Evolutionary conservation across 2,329 filamentous ascomycete genomes (phyloP).

Genomic region (Monosporascus sp.): DNA sequence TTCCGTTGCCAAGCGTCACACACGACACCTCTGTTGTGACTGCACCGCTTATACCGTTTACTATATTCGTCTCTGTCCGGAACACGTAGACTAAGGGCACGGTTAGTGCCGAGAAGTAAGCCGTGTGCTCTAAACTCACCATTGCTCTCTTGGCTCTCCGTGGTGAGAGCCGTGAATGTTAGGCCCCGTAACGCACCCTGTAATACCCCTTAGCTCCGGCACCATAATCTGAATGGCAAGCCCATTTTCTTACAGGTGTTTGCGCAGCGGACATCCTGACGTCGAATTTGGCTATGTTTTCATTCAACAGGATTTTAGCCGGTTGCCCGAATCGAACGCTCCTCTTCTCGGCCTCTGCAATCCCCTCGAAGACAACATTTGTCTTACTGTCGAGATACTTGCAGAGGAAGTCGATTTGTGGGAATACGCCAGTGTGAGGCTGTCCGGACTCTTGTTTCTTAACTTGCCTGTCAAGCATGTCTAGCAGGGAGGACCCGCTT

Average conservation of each 20-base stretch:
- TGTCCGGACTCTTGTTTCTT: conserved; percentile 40
- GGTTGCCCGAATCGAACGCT: conserved; percentile 62
- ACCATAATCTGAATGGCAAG: background rate
- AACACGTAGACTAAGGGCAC: conserved; percentile 49
- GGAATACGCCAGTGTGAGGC: conserved; percentile 44
- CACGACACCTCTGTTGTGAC: conserved; percentile 32
- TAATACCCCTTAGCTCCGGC: conserved; percentile 5
- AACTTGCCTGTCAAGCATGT: conserved; percentile 45
- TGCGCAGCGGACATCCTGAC: conserved; percentile 45
- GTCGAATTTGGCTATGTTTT: conserved; percentile 47
- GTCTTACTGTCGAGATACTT: conserved; percentile 53
- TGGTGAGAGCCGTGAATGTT: conserved; percentile 37
- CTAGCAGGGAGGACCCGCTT: conserved; percentile 38
- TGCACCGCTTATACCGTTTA: conserved; percentile 53
- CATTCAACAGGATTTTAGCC: conserved; percentile 37
- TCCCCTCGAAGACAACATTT: conserved; percentile 56
- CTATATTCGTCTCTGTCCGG: conserved; percentile 43
- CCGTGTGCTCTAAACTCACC: conserved; percentile 22
- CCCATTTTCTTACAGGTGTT: conserved; percentile 26
- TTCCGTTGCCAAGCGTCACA: conserved; percentile 35
- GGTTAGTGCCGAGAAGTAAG: background rate
- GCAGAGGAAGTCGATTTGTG: conserved; percentile 59
- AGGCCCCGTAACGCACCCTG: conserved; percentile 30
- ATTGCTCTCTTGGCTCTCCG: conserved; percentile 28
- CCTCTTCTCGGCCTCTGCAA: conserved; percentile 64